Evolutionary conservation across 768 basidiomycete genomes (phyloP), one percentile per base, ranked within the genome.

Genomic region (Pulveroboletus sp.): DNA sequence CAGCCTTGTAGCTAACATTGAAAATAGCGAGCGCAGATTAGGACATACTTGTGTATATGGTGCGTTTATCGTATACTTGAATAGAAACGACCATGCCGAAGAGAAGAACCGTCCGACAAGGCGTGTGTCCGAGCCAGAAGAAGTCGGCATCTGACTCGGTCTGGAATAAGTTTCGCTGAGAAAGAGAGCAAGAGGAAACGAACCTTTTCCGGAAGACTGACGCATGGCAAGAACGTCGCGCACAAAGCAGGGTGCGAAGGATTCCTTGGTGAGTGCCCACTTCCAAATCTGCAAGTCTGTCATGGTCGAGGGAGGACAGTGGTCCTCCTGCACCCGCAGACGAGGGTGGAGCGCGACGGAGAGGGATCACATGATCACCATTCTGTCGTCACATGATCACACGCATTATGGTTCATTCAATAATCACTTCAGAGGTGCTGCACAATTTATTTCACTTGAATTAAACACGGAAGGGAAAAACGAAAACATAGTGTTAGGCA

Each of bases 111-210:
- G 67, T 79, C 12, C 87, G 72, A 64, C 86, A 89, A 4, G 89
- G 89, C 1, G 85, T 73, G 15, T 81, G 69, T 9, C 85, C 85
- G 12, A 91, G 68, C 84, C 85, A 84, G 63, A 76, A 89, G 55
- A 81, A 86, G 49, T 87, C 83, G 32, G 62, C 56, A 9, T 70
- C 84, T 83, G 39, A 14, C 1, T 26, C 24, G 26, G 24, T 26
- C 10, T 39, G 43, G 39, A 12, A 15, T 38, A 35, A 42, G 47
- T 45, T 21, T 21, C 32, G 14, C 28, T 10, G 28, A 3, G 35
- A 15, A 3, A 36, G 40, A 18, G 12, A 3, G 27, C 5, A 11
- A 15, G 11, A 18, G 40, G 7, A 12, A 9, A 48, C 46, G 27
- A 6, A 64, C 74, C 74, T 68, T 62, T 63, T 17, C 54, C 55